Conservation (phyloP, 345 rosid species). For the Eucalyptus virginea region DNA sequence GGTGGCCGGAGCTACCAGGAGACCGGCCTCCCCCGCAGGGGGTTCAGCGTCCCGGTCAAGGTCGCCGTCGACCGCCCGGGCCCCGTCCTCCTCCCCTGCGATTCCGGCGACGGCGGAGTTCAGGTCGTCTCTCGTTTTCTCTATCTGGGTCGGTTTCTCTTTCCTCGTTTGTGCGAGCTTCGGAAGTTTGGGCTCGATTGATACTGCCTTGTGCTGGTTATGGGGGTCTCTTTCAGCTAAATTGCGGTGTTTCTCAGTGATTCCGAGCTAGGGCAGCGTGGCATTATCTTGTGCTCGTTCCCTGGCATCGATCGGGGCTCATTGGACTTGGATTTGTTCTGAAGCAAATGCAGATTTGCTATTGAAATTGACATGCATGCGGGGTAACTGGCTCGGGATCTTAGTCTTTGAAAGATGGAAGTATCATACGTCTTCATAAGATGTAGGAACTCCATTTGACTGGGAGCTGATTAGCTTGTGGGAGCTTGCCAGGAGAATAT, state of each 20-base stretch:
- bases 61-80: conserved; percentile 63
- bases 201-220: neutral
- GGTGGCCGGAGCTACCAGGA: neutral
- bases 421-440: neutral
- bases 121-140: conserved; percentile 38
- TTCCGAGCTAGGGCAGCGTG: neutral
- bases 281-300: neutral
- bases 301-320: neutral
- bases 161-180: neutral
- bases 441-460: neutral
- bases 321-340: neutral
- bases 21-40: conserved; percentile 65
- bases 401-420: neutral
- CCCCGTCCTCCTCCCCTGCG: conserved; percentile 51
- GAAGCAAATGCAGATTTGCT: neutral
- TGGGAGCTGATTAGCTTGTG: neutral
- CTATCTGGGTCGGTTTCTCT: neutral
- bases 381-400: neutral
- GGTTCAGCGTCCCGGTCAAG: conserved; percentile 80
- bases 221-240: neutral
- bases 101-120: conserved; percentile 76
- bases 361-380: neutral
- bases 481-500: neutral
- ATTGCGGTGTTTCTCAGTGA: neutral
- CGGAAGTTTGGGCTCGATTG: neutral